Base-by-base conservation (phyloP, 495 filamentous ascomycete species). In the Tuber borchii region DNA sequence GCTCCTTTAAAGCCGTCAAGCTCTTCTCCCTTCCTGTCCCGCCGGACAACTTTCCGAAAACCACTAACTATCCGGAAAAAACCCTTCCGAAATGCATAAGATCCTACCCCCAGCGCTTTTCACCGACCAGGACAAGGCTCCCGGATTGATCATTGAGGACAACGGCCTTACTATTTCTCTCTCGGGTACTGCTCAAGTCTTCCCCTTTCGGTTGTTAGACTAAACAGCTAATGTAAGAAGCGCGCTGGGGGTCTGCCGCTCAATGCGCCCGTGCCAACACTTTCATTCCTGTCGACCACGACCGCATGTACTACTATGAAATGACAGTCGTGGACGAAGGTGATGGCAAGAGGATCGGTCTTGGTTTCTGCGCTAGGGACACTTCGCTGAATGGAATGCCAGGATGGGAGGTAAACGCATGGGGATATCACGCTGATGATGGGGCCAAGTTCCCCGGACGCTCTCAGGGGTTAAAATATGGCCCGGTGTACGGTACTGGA, bases 211-310 rank as follows among this genome's bases (percentile, higher is more conserved):
- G 26, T 34, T 34, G 14, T 1, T 4, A 65, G 56, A 19, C 16
- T 65, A 14, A 5, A 34, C 14, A 19, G 56, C 56, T 65, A 17
- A 65, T 19, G 56, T 34, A 3, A 34, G 5, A 65, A 65, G 56
- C 17, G 14, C 56, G 26, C 12, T 65, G 56, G 56, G 56, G 56
- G 14, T 17, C 12, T 34, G 56, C 26, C 14, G 12, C 56, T 65
- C 56, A 65, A 65, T 65, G 56, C 56, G 56, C 56, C 56, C 56
- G 56, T 7, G 56, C 56, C 26, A 34, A 65, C 56, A 65, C 56
- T 31, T 65, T 65, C 26, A 65, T 65, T 65, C 56, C 56, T 16
- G 26, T 65, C 56, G 56, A 65, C 26, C 56, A 65, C 26, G 56
- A 65, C 56, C 56, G 26, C 56, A 65, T 9, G 14, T 65, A 65